Conservation (phyloP, 2,329 filamentous ascomycete genomes). For the Hypoxylon sp. region DNA sequence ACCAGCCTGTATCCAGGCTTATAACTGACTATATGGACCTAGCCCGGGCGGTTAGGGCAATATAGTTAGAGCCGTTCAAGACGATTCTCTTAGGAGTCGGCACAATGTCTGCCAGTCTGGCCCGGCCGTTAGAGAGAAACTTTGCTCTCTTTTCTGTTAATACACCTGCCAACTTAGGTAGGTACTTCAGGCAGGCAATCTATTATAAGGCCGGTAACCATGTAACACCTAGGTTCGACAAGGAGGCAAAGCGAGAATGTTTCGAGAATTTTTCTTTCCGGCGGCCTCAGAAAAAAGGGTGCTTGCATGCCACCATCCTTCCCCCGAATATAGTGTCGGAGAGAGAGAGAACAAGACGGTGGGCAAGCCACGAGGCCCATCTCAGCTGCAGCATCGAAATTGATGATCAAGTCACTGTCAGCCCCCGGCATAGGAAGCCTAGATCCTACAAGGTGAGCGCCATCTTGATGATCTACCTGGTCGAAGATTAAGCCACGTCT, state of each 20-base stretch:
- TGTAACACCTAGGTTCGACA: slow-evolving; percentile 26
- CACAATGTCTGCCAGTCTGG: slow-evolving; percentile 16
- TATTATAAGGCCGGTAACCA: slow-evolving; percentile 24
- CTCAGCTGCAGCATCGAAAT: slow-evolving; percentile 13
- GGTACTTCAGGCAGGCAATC: too few species aligned
- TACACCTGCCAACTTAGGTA: too few species aligned
- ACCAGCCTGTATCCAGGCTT: slow-evolving; percentile 9
- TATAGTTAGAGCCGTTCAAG: slow-evolving; percentile 19
- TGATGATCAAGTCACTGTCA: background rate
- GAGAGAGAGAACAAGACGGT: slow-evolving; percentile 17
- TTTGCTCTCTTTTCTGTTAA: slow-evolving; percentile 17
- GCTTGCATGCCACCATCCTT: slow-evolving; percentile 19
- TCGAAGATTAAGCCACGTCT: slow-evolving; percentile 35
- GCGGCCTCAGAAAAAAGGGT: slow-evolving; percentile 16
- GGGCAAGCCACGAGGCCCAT: slow-evolving; percentile 17
- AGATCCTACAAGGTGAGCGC: slow-evolving; percentile 14
- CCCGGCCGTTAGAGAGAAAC: slow-evolving; percentile 11
- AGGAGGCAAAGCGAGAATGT: slow-evolving; percentile 13
- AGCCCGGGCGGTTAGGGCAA: slow-evolving; percentile 20
- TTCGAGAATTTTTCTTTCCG: slow-evolving; percentile 10
- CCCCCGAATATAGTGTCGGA: slow-evolving; percentile 18
- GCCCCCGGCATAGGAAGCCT: slow-evolving; percentile 7
- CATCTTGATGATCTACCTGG: slow-evolving; percentile 28
- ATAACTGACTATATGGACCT: slow-evolving; percentile 17
- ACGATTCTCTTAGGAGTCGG: slow-evolving; percentile 11